Conservation (phyloP, 768 basidiomycete species). For the Punctularia strigosozonata region DNA sequence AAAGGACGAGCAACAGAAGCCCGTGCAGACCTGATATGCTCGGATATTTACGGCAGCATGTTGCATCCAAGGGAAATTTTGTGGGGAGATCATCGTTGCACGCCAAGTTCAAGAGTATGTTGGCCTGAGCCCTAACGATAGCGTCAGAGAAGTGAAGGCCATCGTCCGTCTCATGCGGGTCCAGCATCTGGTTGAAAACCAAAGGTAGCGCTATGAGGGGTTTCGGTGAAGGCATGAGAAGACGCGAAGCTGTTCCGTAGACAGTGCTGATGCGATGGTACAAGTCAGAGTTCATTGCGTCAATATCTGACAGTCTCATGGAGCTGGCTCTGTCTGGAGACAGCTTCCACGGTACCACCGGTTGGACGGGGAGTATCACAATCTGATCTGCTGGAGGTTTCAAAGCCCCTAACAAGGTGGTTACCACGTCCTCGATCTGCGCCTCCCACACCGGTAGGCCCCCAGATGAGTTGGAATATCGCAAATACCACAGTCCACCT, state of each 20-base stretch:
- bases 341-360: constrained; percentile 56
- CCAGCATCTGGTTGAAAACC: constrained; percentile 75
- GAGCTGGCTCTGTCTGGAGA: constrained; percentile 48
- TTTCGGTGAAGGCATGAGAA: constrained; percentile 5
- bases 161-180: constrained; percentile 65
- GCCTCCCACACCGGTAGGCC: constrained; percentile 71
- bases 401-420: constrained; percentile 25
- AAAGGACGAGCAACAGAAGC: constrained; percentile 32
- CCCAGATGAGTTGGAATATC: constrained; percentile 59
- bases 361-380: constrained; percentile 69
- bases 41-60: constrained; percentile 74
- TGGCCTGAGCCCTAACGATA: constrained; percentile 58
- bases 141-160: constrained; percentile 70
- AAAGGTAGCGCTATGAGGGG: constrained; percentile 48
- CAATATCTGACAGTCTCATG: constrained; percentile 70
- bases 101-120: constrained; percentile 64
- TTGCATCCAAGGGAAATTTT: constrained; percentile 56
- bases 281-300: constrained; percentile 86
- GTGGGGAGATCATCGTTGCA: constrained; percentile 68
- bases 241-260: constrained; percentile 4
- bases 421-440: constrained; percentile 57
- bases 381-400: constrained; percentile 53
- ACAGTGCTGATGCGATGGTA: constrained; percentile 48
- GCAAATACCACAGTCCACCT: constrained; percentile 83
- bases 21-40: constrained; percentile 45